Evolutionary conservation across 176 grass and related monocot species (phyloP), one percentile per base, ranked within the genome.

Genomic region (Paspalum vaginatum): DNA sequence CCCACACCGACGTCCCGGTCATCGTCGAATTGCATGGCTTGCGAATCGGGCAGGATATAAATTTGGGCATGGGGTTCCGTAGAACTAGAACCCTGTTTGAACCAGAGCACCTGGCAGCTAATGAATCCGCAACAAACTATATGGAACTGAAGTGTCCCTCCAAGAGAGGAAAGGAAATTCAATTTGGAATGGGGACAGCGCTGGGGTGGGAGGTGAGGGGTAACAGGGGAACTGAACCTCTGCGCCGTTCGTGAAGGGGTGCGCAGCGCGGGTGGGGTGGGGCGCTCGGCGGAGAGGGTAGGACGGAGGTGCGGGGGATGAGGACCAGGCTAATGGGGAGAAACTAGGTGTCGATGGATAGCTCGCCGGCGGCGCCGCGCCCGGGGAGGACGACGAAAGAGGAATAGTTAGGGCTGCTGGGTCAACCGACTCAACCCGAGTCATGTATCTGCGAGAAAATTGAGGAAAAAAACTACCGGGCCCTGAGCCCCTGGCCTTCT

Each of bases 21-120:
- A 17, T 76, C 84, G 52, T 91, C 92, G 87, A 84, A 91, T 76
- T 94, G 50, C 92, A 94, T 94, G 17, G 11, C 78, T 72, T 56
- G 7, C 55, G 17, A 70, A 26, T 11, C 64, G 1, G 7, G 18
- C 2, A 39, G 18, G 44, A 50, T 5, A 8, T 46, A 12, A 12
- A 46, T 38, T 49, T 77, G 59, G 17, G 75, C 44, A 64, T 64
- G 25, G 44, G 75, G 43, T 77, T 62, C 56, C 8, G 56, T 46
- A 5, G n/a, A 77, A 62, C 57, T 46, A 5, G n/a, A 77, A 62
- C 57, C 74, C 57, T 61, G 56, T 61, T 57, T 47, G 22, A 9
- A 11, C 21, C 56, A 45, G 8, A 16, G 13, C 46, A 39, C 50
- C 81, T 39, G 12, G 12, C 50, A 24, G 49, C 39, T 41, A 61